Conservation (phyloP, 1,139 yeast genomes). For the Spencermartinsiella ligniputridi region DNA sequence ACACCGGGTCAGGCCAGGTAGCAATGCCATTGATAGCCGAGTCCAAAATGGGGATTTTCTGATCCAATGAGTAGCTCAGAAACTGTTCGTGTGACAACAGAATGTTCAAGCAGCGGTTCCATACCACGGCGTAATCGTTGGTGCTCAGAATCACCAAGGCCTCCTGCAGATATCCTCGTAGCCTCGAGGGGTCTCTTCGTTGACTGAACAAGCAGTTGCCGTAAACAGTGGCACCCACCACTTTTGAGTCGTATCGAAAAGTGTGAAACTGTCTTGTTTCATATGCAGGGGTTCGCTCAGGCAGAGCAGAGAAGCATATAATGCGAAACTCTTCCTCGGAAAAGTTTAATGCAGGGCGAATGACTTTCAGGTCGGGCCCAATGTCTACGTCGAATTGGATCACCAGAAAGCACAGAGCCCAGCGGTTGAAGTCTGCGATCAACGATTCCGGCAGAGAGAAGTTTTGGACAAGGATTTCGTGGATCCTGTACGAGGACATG, state of each 20-base stretch:
- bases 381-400: conserved; percentile 35
- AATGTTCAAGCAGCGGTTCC: conserved; percentile 22
- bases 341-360: conserved; percentile 26
- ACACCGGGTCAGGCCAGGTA: conserved; percentile 27
- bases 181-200: conserved; percentile 16
- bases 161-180: conserved; percentile 29
- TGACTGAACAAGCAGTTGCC: conserved; percentile 28
- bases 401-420: conserved; percentile 30
- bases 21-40: conserved; percentile 27
- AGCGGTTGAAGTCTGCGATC: conserved; percentile 19
- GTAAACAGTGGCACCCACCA: conserved; percentile 12
- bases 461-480: conserved; percentile 24
- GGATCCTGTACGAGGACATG: conserved; percentile 27
- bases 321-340: conserved; percentile 28
- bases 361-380: conserved; percentile 34
- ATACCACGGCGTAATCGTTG: conserved; percentile 25
- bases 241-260: conserved; percentile 19
- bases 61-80: conserved; percentile 17
- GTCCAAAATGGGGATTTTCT: conserved; percentile 27
- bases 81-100: conserved; percentile 15
- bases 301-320: conserved; percentile 30
- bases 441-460: conserved; percentile 17
- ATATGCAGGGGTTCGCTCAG: conserved; percentile 22
- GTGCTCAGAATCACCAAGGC: conserved; percentile 27
- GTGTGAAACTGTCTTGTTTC: conserved; percentile 22